Base-by-base conservation (phyloP, 208 protist genomes). In the Entamoeba histolytica region DNA sequence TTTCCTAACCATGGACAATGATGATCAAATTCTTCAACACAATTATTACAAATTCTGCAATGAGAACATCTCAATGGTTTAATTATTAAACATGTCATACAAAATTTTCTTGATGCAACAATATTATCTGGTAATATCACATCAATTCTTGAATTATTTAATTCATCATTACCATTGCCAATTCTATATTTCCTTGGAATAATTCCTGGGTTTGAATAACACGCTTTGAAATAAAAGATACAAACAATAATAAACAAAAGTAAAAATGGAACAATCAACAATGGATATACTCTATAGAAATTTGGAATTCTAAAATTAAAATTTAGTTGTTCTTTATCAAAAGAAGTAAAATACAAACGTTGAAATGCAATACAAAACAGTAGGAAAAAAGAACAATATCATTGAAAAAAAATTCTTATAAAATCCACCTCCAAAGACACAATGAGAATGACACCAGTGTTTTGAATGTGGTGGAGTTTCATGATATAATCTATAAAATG, bases 1-100 rank as follows among this genome's bases (percentile, higher is more conserved):
- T 94, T 94, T n/a, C 94, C 94, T 19, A 93, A 93, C 94, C 94
- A 95, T 35, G 92, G 94, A 69, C 94, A 95, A 91, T 95, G 94
- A 93, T 95, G 94, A 92, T 95, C 94, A 78, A 95, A 95, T 5
- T 87, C 49, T 23, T 92, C 47, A 51, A 95, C 93, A 93, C 94
- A 95, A 51, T 93, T 94, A 51, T 95, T 94, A 61, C 94, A 95
- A 15, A 92, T 49, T 47, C 55, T 17, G 19, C 94, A 95, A 73
- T 95, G 95, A 52, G 93, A 28, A 15, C 94, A 91, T 49, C 95
- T 92, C 35, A 92, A 94, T 49, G 93, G 93, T 10, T 94, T 69
- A 50, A 3, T 93, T 28, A 95, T 93, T 50, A 51, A 49, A 92
- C 95, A 95, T n/a, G 95, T 94, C 12, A 47, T 17, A 78, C 95